Conservation (phyloP, 2,329 filamentous ascomycete genomes). For the Phoma herbarum region DNA sequence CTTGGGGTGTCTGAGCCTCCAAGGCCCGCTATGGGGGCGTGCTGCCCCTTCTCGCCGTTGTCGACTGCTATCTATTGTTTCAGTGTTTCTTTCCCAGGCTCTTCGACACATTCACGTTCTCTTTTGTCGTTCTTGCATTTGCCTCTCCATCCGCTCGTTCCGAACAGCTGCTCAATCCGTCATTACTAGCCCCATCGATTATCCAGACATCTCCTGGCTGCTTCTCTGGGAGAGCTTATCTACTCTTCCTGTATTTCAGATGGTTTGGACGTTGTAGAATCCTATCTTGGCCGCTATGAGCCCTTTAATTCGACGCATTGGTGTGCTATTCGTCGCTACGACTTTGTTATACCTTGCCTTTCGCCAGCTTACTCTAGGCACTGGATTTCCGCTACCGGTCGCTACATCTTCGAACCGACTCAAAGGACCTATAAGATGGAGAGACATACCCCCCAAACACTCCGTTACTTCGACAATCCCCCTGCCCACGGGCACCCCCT, state of each 20-base stretch:
- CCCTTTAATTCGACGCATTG: constrained; percentile 42
- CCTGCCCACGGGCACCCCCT: constrained; percentile 43
- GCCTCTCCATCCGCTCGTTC: constrained; percentile 8
- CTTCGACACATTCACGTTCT: not conserved
- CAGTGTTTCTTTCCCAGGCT: not conserved
- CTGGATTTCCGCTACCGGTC: constrained; percentile 32
- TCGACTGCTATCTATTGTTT: constrained; percentile 1
- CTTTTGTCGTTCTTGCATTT: not conserved
- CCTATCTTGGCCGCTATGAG: constrained; percentile 32
- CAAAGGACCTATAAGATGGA: constrained; percentile 46
- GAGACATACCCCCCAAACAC: constrained; percentile 41
- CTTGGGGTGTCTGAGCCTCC: constrained; percentile 19
- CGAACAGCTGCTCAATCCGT: constrained; percentile 5
- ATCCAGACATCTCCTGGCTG: not conserved
- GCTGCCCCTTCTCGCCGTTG: constrained; percentile 15
- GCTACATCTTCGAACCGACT: constrained; percentile 38
- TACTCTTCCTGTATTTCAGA: constrained; percentile 4
- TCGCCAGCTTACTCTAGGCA: constrained; percentile 37
- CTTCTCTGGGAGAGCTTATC: not conserved
- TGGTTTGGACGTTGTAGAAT: constrained; percentile 14
- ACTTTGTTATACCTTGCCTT: constrained; percentile 43
- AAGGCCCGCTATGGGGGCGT: constrained; percentile 18
- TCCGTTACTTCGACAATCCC: constrained; percentile 44
- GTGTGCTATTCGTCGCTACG: constrained; percentile 37
- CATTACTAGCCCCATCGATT: not conserved